These are phyloP conservation scores for Candida yuanshanica DNA, from an alignment of 805 yeast genomes.

Conservation along the genomic window DNA sequence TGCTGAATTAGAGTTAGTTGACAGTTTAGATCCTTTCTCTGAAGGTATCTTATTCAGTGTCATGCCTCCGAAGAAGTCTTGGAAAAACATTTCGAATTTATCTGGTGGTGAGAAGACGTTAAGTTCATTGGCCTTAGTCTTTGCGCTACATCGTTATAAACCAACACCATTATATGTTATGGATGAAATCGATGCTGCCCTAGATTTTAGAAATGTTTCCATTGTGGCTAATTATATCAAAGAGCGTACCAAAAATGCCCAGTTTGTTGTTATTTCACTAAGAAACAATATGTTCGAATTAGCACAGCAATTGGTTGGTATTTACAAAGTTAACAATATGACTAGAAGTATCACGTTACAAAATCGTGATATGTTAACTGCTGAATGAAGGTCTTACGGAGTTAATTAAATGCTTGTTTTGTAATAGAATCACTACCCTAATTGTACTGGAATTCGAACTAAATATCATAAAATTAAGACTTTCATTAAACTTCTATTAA, in stretches of 20 bases:
- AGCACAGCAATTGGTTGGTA: conserved; percentile 91
- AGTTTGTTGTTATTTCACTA: conserved; percentile 89
- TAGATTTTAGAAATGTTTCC: conserved; percentile 94
- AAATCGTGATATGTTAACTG: conserved; percentile 44
- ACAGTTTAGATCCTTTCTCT: conserved; percentile 93
- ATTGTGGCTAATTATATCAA: conserved; percentile 96
- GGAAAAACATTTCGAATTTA: conserved; percentile 92
- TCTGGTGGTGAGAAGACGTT: conserved; percentile 98
- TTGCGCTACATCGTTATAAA: conserved; percentile 91
- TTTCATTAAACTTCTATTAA: not conserved
- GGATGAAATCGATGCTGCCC: conserved; percentile 99
- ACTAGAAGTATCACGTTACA: conserved; percentile 77
- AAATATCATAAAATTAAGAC: not conserved
- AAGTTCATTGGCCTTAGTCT: conserved; percentile 89
- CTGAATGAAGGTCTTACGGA: not conserved
- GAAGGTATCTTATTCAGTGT: conserved; percentile 96
- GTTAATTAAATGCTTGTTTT: not conserved
- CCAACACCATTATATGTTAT: conserved; percentile 97
- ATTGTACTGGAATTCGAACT: too few relatives aligned
- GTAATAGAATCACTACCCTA: not conserved
- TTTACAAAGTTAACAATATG: conserved; percentile 88
- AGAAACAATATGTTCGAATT: conserved; percentile 97
- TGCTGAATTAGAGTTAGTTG: conserved; percentile 94
- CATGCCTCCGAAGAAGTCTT: conserved; percentile 98
- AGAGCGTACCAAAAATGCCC: conserved; percentile 93